Conservation (phyloP, 2,329 filamentous ascomycete genomes). For the Pyricularia pennisetigena region DNA sequence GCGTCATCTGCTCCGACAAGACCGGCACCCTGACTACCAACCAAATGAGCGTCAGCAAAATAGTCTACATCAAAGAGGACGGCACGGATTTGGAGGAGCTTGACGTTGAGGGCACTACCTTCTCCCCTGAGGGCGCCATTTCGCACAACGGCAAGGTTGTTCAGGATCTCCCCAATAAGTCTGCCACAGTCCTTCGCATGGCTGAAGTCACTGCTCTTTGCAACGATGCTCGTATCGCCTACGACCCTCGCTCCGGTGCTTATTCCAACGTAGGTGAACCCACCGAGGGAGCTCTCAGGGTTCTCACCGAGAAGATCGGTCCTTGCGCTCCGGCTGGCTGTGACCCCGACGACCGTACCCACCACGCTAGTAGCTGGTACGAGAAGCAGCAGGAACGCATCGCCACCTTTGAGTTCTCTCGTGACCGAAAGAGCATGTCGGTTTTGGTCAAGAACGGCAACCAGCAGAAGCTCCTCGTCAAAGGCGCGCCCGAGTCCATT, state of each 20-base stretch:
- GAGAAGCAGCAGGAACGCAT: slow-evolving; percentile 66
- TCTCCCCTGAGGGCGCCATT: slow-evolving; percentile 72
- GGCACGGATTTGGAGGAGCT: slow-evolving; percentile 74
- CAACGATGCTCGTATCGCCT: slow-evolving; percentile 78
- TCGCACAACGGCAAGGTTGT: slow-evolving; percentile 57
- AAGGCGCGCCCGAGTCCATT: slow-evolving; percentile 91
- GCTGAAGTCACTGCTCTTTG: slow-evolving; percentile 65
- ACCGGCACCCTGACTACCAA: slow-evolving; percentile 97
- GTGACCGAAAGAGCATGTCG: slow-evolving; percentile 98
- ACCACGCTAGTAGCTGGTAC: slow-evolving; percentile 78
- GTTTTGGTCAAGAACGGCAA: slow-evolving; percentile 68
- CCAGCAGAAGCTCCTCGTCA: slow-evolving; percentile 78
- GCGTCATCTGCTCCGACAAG: slow-evolving; percentile 98
- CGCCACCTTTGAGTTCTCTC: slow-evolving; percentile 91
- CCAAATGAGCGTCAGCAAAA: slow-evolving; percentile 96
- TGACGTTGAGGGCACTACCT: slow-evolving; percentile 86
- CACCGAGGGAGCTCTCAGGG: slow-evolving; percentile 86
- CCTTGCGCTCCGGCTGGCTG: slow-evolving; percentile 54
- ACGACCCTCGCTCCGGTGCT: slow-evolving; percentile 63
- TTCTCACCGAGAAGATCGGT: slow-evolving; percentile 89
- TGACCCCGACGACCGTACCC: slow-evolving; percentile 54
- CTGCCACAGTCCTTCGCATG: slow-evolving; percentile 72
- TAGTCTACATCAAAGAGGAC: slow-evolving; percentile 70
- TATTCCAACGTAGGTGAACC: slow-evolving; percentile 87
- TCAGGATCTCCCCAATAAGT: slow-evolving; percentile 58